Conservation (phyloP, 1,139 yeast genomes). For the Yamadazyma triangularis region DNA sequence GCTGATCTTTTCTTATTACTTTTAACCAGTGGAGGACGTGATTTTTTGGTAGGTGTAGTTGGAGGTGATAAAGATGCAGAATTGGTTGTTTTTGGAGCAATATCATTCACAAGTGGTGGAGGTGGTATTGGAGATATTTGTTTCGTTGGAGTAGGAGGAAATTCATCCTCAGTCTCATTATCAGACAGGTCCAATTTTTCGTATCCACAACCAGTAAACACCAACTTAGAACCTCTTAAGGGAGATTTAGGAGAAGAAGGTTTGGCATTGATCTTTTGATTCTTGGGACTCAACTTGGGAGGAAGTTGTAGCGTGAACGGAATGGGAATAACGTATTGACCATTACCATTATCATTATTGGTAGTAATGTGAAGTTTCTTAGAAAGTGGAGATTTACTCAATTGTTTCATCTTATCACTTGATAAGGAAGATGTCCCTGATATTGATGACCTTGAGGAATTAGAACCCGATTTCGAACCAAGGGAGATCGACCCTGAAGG, state of each 20-base stretch:
- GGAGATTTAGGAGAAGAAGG: constrained; percentile 8
- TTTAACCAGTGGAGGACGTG: constrained; percentile 17
- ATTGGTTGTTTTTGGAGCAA: not conserved
- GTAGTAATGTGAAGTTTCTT: constrained; percentile 29
- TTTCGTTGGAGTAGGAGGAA: constrained; percentile 1
- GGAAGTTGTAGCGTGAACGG: constrained; percentile 43
- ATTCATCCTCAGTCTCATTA: constrained; percentile 15
- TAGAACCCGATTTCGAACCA: constrained; percentile 2
- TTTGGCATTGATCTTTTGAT: constrained; percentile 6
- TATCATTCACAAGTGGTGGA: not conserved
- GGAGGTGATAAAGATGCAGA: constrained; percentile 7
- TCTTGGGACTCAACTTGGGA: constrained; percentile 35
- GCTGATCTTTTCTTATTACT: constrained; percentile 17
- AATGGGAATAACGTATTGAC: constrained; percentile 35
- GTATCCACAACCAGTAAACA: constrained; percentile 36
- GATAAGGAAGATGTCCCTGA: constrained; percentile 6
- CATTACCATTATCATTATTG: constrained; percentile 17
- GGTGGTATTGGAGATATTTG: constrained; percentile 1
- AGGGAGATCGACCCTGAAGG: constrained; percentile 3
- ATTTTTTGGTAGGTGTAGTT: constrained; percentile 13
- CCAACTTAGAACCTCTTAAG: constrained; percentile 22
- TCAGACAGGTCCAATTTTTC: constrained; percentile 32
- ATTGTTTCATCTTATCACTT: constrained; percentile 23
- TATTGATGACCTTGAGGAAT: constrained; percentile 1
- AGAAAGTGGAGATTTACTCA: constrained; percentile 35